A percentile compares a stretch with the other conserved stretches of the same genome.
phyloP scores from a whole-genome alignment of 2,329 filamentous ascomycete genomes.

The Aspergillus sp. region DNA sequence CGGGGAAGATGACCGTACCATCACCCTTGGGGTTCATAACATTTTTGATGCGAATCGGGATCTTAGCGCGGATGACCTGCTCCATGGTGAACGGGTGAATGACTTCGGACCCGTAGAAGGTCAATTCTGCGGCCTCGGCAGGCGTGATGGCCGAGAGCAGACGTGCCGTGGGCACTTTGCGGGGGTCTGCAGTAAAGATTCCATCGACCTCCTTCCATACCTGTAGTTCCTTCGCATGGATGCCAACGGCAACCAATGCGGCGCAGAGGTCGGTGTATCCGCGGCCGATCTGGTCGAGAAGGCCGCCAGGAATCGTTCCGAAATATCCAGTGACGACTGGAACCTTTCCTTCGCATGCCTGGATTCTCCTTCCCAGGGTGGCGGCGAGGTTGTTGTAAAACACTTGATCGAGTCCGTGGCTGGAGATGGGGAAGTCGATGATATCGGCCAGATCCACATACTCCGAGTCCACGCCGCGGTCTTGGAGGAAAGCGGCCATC shows the following conservation, averaged over 20 bases:
- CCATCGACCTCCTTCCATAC: constrained; percentile 99
- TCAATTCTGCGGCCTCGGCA: constrained; percentile 91
- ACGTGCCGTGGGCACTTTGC: constrained; percentile 88
- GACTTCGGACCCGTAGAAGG: constrained; percentile 91
- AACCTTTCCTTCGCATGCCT: constrained; percentile 64
- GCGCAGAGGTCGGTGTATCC: constrained; percentile 97
- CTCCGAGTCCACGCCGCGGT: constrained; percentile 77
- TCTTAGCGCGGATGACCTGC: constrained; percentile 68
- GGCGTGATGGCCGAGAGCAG: constrained; percentile 88
- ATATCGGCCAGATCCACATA: constrained; percentile 88
- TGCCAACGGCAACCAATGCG: constrained; percentile 82
- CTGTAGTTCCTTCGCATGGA: constrained; percentile 85
- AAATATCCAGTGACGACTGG: constrained; percentile 92
- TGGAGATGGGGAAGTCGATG: constrained; percentile 62
- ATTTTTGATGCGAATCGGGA: constrained; percentile 69
- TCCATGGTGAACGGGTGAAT: constrained; percentile 99
- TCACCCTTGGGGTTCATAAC: constrained; percentile 64
- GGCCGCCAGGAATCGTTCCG: constrained; percentile 83
- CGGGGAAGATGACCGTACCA: constrained; percentile 71
- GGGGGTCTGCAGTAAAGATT: constrained; percentile 83
- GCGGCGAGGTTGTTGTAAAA: constrained; percentile 69
- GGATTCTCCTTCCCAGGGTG: constrained; percentile 63
- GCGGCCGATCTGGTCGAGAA: constrained; percentile 87
- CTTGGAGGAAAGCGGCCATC: constrained; percentile 80
- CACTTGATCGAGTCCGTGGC: constrained; percentile 58